Evolutionary conservation across 225 moss, liverwort and hornwort species (phyloP), one percentile per base, ranked within the genome.

Genomic region (Sphagnum tenellum): DNA sequence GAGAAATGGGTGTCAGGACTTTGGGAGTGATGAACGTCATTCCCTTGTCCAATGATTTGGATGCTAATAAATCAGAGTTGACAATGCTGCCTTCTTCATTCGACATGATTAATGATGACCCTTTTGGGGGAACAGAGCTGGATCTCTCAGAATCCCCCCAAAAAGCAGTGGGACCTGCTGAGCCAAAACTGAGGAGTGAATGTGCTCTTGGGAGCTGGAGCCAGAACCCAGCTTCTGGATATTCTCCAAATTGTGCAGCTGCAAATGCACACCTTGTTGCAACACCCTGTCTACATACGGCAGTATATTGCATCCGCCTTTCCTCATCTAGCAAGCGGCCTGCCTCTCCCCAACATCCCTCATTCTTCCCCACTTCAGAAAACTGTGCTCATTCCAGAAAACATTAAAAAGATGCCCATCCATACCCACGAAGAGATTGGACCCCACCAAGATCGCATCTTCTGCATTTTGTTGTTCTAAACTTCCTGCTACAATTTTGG

Each of bases 221-320:
- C 98, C 98, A 98, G 71, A 98, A 98, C 44, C 84, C 74, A 67
- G 89, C 86, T 75, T 98, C 98, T 12, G 90, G 81, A 60, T 87
- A 89, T 71, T 98, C 98, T 75, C 98, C 98, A 75, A 93, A 98
- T 62, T 98, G 90, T 55, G 98, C 98, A 10, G 98, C 98, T 67
- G 93, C 90, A 72, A 98, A 98, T 60, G 93, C 98, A 72, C 87
- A 90, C 66, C 98, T 87, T 53, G 90, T 83, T 45, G 93, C 89
- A 70, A 93, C 89, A 65, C 93, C 93, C 78, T 86, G 79, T 68
- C 73, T 88, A 73, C 82, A 89, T 62, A 87, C 74, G 59, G 84
- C 79, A 45, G 80, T 71, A 69, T 93, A 98, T 50, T 89, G 87
- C 49, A 55, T 68, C 56, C 76, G 80, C 76, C 89, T 87, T 66